phyloP scores from a whole-genome alignment of 75 land plant species.

The Pinus albicaulis region DNA sequence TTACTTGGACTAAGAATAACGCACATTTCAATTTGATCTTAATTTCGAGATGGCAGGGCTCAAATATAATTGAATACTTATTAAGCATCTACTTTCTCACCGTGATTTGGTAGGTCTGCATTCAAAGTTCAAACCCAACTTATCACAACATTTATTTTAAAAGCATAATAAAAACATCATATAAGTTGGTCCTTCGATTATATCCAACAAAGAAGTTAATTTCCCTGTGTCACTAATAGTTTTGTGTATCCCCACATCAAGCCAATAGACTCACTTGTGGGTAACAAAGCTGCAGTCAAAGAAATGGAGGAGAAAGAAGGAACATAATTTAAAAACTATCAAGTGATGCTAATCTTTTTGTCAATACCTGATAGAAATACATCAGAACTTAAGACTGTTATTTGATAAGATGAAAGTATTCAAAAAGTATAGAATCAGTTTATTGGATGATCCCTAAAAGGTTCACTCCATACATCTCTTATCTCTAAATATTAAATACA shows the following conservation, averaged over 20 bases:
- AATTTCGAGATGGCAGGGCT: too few species aligned
- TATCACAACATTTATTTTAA: too few species aligned
- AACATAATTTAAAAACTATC: background rate
- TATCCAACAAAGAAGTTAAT: background rate
- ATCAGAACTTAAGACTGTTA: background rate
- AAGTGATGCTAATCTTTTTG: background rate
- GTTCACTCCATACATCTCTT: background rate
- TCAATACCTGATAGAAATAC: background rate
- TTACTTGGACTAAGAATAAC: too few species aligned
- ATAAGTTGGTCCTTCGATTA: too few species aligned
- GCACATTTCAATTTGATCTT: too few species aligned
- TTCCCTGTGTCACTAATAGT: background rate
- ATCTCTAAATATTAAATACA: background rate
- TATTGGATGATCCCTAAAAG: background rate
- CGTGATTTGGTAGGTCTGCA: too few species aligned
- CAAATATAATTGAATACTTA: too few species aligned
- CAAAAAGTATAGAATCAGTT: background rate
- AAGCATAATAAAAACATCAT: too few species aligned
- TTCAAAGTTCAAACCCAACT: too few species aligned
- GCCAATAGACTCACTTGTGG: background rate
- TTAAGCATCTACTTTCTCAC: too few species aligned
- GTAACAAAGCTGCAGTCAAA: background rate
- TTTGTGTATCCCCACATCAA: background rate
- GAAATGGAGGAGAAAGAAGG: background rate
- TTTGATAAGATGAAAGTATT: background rate